phyloP scores from a whole-genome alignment of 164 flowering plant species.

The Kalanchoe fedtschenkoi region DNA sequence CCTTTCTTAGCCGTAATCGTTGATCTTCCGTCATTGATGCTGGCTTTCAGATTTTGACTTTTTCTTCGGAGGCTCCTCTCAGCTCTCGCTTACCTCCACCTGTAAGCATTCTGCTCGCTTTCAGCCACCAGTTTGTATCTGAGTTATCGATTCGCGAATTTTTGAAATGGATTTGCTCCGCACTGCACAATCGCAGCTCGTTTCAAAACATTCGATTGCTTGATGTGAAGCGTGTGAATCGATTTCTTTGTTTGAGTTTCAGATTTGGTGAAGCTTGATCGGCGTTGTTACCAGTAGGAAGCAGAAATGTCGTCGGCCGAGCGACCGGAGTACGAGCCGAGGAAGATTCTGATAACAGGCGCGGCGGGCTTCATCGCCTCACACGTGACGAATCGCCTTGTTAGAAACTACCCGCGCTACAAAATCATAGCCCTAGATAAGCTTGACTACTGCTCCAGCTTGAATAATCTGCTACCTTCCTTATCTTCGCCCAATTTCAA shows the following conservation, averaged over 20 bases:
- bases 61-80: not conserved
- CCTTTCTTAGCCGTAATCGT: no score
- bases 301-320: not conserved
- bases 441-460: conserved; percentile 7
- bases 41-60: not conserved
- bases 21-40: no score
- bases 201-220: no score
- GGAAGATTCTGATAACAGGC: conserved; percentile 6
- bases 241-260: not conserved
- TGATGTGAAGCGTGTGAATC: no score
- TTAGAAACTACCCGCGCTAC: conserved; percentile 2
- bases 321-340: not conserved
- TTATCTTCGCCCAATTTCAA: not conserved
- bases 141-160: not conserved
- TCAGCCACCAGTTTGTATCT: not conserved
- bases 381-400: conserved; percentile 5
- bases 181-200: no score
- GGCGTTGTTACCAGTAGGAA: not conserved
- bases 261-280: not conserved
- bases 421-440: conserved; percentile 7
- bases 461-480: not conserved
- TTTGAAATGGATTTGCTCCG: no score
- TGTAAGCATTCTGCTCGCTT: not conserved
- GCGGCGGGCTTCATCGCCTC: conserved; percentile 10
- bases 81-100: not conserved